Conservation (phyloP, 176 grass and related monocot genomes). For the Eragrostis nindensis region DNA sequence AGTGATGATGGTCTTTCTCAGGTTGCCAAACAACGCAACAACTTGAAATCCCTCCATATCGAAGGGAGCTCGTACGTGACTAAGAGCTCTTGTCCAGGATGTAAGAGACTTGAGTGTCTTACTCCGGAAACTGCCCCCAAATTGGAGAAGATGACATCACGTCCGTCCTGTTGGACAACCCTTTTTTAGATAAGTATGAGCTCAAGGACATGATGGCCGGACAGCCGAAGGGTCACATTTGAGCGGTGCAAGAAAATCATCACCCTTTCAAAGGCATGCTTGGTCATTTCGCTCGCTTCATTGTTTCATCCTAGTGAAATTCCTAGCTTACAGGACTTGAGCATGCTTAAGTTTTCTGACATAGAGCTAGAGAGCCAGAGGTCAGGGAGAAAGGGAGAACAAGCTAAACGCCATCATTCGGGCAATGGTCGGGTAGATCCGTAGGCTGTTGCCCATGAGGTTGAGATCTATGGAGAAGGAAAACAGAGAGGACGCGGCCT, state of each 20-base stretch:
- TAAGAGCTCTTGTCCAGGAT: constrained; percentile 23
- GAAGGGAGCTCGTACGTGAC: neutral
- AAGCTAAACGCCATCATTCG: too few relatives aligned
- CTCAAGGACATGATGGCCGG: constrained; percentile 25
- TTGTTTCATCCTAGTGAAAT: constrained; percentile 17
- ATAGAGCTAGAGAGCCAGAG: neutral
- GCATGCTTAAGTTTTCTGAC: constrained; percentile 6
- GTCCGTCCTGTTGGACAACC: constrained; percentile 5
- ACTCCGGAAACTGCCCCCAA: constrained; percentile 20
- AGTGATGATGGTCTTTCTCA: constrained; percentile 15
- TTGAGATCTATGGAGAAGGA: too few relatives aligned
- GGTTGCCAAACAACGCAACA: constrained; percentile 14
- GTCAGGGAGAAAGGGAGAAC: too few relatives aligned
- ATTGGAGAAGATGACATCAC: constrained; percentile 7
- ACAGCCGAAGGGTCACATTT: constrained; percentile 4
- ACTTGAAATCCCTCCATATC: constrained; percentile 14
- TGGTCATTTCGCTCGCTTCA: neutral
- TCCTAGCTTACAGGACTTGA: neutral
- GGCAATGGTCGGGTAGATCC: too few relatives aligned
- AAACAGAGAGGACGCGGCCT: too few relatives aligned
- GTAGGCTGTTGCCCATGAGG: too few relatives aligned
- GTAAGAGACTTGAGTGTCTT: constrained; percentile 13
- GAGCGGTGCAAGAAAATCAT: neutral
- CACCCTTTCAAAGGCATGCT: neutral
- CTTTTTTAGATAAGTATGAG: constrained; percentile 23